These are phyloP conservation scores for Endocalyx cinctus DNA, from an alignment of 2,329 filamentous ascomycete genomes.

Conservation along the genomic window DNA sequence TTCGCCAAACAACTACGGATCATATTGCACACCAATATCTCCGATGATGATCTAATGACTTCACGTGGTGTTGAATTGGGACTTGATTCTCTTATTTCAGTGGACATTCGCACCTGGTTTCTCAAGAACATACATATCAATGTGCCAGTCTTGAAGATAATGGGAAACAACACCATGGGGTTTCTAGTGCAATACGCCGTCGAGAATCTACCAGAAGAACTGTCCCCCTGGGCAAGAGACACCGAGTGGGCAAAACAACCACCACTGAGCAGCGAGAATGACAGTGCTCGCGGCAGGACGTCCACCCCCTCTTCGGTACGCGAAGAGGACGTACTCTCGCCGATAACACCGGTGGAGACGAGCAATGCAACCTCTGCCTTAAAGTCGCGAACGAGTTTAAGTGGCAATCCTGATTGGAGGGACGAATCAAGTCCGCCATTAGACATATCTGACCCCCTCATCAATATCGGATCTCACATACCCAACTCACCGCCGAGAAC, in stretches of 20 bases:
- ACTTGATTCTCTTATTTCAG: constrained; percentile 5
- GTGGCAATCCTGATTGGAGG: not conserved
- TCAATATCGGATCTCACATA: not conserved
- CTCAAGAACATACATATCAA: constrained; percentile 3
- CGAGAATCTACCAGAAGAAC: constrained; percentile 1
- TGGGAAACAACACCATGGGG: constrained; percentile 7
- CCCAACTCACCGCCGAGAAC: not conserved
- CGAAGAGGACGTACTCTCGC: too few species aligned
- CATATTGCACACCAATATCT: constrained; percentile 6
- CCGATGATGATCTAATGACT: constrained; percentile 12
- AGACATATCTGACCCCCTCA: not conserved
- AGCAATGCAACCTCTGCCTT: not conserved
- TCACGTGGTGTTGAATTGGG: constrained; percentile 1
- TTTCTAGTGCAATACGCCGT: constrained; percentile 1
- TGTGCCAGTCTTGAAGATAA: constrained; percentile 7
- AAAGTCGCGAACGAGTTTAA: not conserved
- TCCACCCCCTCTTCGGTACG: not conserved
- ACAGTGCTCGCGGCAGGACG: not conserved
- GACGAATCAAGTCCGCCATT: not conserved
- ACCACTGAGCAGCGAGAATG: not conserved
- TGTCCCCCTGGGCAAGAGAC: not conserved
- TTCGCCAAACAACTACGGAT: constrained; percentile 9
- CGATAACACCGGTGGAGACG: not conserved
- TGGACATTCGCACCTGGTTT: constrained; percentile 8
- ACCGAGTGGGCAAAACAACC: too few species aligned